Evolutionary conservation across 2,329 filamentous ascomycete species (phyloP).

Genomic region (Diaporthe sp.): DNA sequence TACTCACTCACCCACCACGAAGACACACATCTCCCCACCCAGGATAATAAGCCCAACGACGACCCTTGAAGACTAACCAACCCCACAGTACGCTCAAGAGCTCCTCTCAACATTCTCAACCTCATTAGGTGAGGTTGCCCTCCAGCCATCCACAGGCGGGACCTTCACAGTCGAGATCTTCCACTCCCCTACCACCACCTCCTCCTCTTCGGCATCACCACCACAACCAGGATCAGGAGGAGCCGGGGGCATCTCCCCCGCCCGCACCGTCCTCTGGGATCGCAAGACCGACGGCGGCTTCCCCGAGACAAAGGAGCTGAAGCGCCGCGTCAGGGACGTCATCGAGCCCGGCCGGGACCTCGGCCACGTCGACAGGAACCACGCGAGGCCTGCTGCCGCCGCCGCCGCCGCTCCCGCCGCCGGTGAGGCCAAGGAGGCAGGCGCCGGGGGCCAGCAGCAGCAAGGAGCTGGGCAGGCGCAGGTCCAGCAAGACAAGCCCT

Average conservation of each 20-base stretch:
- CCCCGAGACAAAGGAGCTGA: conserved; percentile 93
- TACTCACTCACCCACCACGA: background rate
- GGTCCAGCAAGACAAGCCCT: conserved; percentile 17
- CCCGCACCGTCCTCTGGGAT: conserved; percentile 82
- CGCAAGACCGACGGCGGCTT: conserved; percentile 89
- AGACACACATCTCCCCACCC: background rate
- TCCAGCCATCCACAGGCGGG: conserved; percentile 88
- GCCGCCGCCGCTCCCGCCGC: background rate
- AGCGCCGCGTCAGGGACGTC: conserved; percentile 85
- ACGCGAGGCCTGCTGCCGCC: conserved; percentile 42
- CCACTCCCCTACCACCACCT: conserved; percentile 45
- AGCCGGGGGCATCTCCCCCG: conserved; percentile 39
- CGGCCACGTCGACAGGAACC: conserved; percentile 81
- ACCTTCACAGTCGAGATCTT: conserved; percentile 82
- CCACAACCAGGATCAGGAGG: background rate
- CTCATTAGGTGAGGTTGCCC: conserved; percentile 86
- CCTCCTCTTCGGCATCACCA: conserved; percentile 46
- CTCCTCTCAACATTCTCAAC: conserved; percentile 93
- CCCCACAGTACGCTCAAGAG: conserved; percentile 86
- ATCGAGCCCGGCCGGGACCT: conserved; percentile 84
- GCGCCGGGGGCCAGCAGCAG: background rate
- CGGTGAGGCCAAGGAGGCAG: background rate
- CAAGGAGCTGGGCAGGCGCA: background rate
- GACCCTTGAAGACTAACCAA: background rate
- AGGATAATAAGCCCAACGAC: background rate